These are phyloP conservation scores for Phialocephala subalpina DNA, from an alignment of 2,329 filamentous ascomycete species.

Conservation along the genomic window DNA sequence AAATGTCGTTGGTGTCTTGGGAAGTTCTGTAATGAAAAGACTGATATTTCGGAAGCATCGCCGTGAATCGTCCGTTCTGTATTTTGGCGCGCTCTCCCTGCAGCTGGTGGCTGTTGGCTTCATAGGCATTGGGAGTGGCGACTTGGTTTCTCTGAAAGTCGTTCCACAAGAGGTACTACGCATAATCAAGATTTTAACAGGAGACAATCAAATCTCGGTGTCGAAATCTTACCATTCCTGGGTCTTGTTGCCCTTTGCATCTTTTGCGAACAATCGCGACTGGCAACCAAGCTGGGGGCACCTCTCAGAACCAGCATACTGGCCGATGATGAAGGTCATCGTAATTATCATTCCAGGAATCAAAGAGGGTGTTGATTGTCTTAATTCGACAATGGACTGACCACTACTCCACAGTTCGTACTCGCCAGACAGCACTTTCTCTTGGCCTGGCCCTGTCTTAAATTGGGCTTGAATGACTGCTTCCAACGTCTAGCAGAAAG, in stretches of 20 bases:
- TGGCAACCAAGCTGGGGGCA: background rate
- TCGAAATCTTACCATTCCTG: background rate
- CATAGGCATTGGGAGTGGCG: background rate
- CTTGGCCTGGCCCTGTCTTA: constrained; percentile 16
- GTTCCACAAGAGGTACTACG: background rate
- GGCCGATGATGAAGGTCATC: constrained; percentile 9
- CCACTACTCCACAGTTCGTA: constrained; percentile 17
- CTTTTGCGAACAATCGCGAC: background rate
- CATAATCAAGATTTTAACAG: too few species aligned
- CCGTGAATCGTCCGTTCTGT: background rate
- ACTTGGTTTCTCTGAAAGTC: background rate
- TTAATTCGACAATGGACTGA: background rate
- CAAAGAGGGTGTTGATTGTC: background rate
- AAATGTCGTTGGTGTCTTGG: background rate
- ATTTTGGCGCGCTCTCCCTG: background rate
- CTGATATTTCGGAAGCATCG: background rate
- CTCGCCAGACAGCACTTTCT: constrained; percentile 23
- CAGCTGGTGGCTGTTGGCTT: background rate
- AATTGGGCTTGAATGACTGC: constrained; percentile 24
- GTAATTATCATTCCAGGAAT: constrained; percentile 13
- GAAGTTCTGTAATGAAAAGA: background rate
- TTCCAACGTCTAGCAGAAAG: constrained; percentile 15
- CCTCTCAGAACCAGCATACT: constrained; percentile 14
- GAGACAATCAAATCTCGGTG: background rate
- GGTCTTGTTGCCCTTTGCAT: background rate